phyloP scores from a whole-genome alignment of 805 yeast genomes.

The Alloascoidea africana region DNA sequence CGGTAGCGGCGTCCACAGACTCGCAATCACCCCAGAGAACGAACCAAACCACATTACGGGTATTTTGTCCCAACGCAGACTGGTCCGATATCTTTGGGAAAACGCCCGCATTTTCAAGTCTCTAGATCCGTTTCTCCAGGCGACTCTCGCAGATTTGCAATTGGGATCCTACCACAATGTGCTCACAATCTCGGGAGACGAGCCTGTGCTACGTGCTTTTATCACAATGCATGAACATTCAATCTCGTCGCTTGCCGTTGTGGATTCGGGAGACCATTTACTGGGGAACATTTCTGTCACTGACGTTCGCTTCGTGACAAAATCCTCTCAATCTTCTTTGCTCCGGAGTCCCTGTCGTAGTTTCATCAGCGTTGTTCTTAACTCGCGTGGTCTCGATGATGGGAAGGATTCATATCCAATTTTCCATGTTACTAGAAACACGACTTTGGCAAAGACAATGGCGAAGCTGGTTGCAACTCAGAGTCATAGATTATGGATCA shows the following conservation, averaged over 20 bases:
- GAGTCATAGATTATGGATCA: conserved; percentile 82
- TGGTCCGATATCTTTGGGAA: conserved; percentile 79
- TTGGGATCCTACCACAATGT: conserved; percentile 60
- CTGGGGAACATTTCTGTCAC: conserved; percentile 91
- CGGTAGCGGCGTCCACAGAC: conserved; percentile 93
- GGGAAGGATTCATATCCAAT: conserved; percentile 96
- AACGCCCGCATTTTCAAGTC: conserved; percentile 77
- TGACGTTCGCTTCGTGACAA: conserved; percentile 79
- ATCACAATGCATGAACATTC: conserved; percentile 70
- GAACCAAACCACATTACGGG: conserved; percentile 53
- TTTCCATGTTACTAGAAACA: conserved; percentile 72
- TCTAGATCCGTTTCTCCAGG: conserved; percentile 58
- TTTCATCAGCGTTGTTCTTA: conserved; percentile 74
- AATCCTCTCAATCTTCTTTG: conserved; percentile 73
- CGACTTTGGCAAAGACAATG: conserved; percentile 75
- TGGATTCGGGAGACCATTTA: conserved; percentile 60
- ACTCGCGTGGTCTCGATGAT: conserved; percentile 80
- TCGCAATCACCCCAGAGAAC: conserved; percentile 53
- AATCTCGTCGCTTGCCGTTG: conserved; percentile 85
- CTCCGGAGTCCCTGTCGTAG: conserved; percentile 73
- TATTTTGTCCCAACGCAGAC: conserved; percentile 78
- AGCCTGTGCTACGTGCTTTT: conserved; percentile 73
- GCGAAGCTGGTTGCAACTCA: conserved; percentile 94
- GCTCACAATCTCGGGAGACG: conserved; percentile 75
- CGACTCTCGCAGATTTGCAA: conserved; percentile 53